These are phyloP conservation scores for Posidonia australis DNA, from an alignment of 106 monocot species.

Conservation along the genomic window DNA sequence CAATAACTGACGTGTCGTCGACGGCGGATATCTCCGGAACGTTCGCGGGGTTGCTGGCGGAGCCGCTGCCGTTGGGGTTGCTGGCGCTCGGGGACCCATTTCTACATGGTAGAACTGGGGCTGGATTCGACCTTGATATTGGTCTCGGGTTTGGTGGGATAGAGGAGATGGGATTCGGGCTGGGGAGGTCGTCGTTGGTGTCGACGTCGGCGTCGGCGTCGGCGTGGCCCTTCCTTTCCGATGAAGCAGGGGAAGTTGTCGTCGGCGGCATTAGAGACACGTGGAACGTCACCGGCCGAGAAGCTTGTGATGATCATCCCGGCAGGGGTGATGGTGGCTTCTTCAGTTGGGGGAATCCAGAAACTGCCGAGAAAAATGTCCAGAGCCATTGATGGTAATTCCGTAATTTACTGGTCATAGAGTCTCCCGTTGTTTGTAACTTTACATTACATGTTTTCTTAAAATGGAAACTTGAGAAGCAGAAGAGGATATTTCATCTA, in stretches of 20 bases:
- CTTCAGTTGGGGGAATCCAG: too few relatives aligned
- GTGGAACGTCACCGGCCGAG: neutral
- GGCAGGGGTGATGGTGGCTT: neutral
- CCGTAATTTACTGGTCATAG: too few relatives aligned
- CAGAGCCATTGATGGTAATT: too few relatives aligned
- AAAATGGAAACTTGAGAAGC: too few relatives aligned
- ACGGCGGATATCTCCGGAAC: neutral
- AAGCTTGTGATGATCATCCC: neutral
- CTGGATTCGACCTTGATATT: neutral
- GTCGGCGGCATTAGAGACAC: neutral
- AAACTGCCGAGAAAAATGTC: too few relatives aligned
- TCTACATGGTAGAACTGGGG: slow-evolving; percentile 4
- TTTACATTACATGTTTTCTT: too few relatives aligned
- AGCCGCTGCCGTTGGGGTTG: slow-evolving; percentile 17
- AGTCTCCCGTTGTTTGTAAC: too few relatives aligned
- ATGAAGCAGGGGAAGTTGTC: neutral
- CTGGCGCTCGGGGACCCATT: slow-evolving; percentile 6
- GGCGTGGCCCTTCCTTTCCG: neutral
- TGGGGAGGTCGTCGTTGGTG: neutral
- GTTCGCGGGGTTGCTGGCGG: slow-evolving; percentile 13
- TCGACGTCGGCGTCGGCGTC: too few relatives aligned
- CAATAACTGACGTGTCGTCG: too few relatives aligned
- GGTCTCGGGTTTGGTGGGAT: slow-evolving; percentile 10
- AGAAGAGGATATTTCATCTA: too few relatives aligned
- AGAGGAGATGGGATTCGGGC: slow-evolving; percentile 11